Evolutionary conservation across 139 green algal genomes (phyloP), one percentile per base, ranked within the genome.

Genomic region (Picochlorum sp.): DNA sequence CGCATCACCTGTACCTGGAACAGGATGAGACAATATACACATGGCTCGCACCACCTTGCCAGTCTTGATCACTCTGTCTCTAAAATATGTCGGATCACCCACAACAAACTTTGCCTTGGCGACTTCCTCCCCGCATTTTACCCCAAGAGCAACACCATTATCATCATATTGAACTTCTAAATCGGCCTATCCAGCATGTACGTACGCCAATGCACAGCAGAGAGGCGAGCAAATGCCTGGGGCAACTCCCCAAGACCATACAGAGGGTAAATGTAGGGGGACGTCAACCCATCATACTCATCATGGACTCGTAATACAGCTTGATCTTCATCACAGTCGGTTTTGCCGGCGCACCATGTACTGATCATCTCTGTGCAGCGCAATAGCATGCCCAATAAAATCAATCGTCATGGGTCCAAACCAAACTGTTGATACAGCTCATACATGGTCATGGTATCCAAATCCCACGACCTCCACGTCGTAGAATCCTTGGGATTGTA

Each of bases 241-340:
- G 92, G 92, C 58, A 98, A 82, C 79, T 98, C 92, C 4, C 94
- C 94, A 4, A 99, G 83, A 34, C 94, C 94, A 56, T 98, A 99
- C 10, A 95, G 77, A 0, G 94, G 94, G 83, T 99, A 99, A 66
- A 99, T 96, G 81, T 98, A 99, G 10, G 94, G 94, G 1, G 82
- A 90, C 4, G 71, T 83, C 30, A 89, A 78, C 49, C 84, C 90
- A 24, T 91, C 84, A 76, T 97, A 99, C n/a, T 82, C 49, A 82
- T 84, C 51, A 99, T 77, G 24, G 82, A 94, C 8, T 97, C 90
- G 63, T 96, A 81, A 82, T 99, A 99, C 49, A 99, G 88, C 84
- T 96, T 95, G 59, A 97, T 87, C 68, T 86, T 90, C 51, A 78
- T 51, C 18, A 96, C 92, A 2, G 91, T 95, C 23, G 78, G 59